Conservation (phyloP, 2,329 filamentous ascomycete species). For the Monascus ruber region DNA sequence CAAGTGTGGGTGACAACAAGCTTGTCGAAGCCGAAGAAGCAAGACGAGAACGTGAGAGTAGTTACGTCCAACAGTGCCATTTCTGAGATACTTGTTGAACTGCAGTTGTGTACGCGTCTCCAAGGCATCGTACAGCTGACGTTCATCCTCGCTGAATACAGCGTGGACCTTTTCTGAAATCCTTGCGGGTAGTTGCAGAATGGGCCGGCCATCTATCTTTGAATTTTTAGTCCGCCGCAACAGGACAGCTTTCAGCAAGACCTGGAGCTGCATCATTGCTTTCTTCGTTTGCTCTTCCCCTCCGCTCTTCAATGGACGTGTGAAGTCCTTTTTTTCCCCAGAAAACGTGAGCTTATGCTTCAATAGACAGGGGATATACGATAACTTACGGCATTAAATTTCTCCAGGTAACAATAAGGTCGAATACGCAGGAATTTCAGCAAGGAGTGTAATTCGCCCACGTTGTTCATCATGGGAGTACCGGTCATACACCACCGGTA, state of each 20-base stretch:
- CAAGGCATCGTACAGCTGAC: slow-evolving; percentile 52
- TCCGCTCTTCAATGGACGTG: slow-evolving; percentile 38
- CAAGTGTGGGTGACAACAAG: slow-evolving; percentile 65
- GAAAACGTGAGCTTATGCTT: not conserved
- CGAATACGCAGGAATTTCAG: slow-evolving; percentile 65
- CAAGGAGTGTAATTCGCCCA: slow-evolving; percentile 66
- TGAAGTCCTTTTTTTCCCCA: slow-evolving; percentile 33
- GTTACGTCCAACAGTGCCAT: slow-evolving; percentile 55
- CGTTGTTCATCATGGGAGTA: slow-evolving; percentile 80
- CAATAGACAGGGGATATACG: not conserved
- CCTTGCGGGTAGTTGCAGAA: slow-evolving; percentile 57
- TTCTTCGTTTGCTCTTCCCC: slow-evolving; percentile 21
- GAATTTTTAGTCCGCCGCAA: slow-evolving; percentile 74
- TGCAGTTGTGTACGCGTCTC: slow-evolving; percentile 55
- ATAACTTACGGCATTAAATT: slow-evolving; percentile 46
- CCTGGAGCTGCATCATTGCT: slow-evolving; percentile 62
- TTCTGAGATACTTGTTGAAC: slow-evolving; percentile 66
- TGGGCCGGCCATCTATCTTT: slow-evolving; percentile 65
- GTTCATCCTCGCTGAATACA: slow-evolving; percentile 55
- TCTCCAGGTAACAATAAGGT: slow-evolving; percentile 56
- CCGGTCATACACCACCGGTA: slow-evolving; percentile 68
- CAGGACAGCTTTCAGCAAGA: slow-evolving; percentile 67
- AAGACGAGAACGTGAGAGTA: slow-evolving; percentile 75
- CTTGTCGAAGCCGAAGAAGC: slow-evolving; percentile 66
- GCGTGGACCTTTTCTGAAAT: slow-evolving; percentile 51